Evolutionary conservation across 768 basidiomycete species (phyloP).

Genomic region (Suillus bovinus): DNA sequence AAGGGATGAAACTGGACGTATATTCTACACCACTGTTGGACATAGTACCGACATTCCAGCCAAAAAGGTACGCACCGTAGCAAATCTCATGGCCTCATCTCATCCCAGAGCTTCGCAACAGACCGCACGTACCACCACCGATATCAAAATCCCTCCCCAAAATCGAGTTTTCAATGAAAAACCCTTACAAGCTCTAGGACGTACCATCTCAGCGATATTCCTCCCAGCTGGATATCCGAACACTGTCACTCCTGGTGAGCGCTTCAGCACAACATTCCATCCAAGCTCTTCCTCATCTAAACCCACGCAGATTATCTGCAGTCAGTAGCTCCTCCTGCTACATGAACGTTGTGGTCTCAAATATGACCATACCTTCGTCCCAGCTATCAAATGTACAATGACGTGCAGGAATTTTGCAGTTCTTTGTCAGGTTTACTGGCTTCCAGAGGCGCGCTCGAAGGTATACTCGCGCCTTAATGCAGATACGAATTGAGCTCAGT

Average conservation of each 20-base stretch:
- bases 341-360: conserved; percentile 11
- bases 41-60: not conserved
- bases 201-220: conserved; percentile 36
- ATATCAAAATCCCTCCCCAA: not conserved
- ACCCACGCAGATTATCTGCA: conserved; percentile 47
- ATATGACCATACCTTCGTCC: not conserved
- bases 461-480: conserved; percentile 30
- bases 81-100: not conserved
- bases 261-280: not conserved
- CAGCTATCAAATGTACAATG: conserved; percentile 69
- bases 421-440: conserved; percentile 63
- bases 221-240: conserved; percentile 63
- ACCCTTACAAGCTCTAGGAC: not conserved
- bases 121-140: not conserved
- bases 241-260: conserved; percentile 58
- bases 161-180: not conserved
- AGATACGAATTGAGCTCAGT: not conserved
- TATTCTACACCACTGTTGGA: conserved; percentile 1
- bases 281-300: not conserved
- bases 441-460: conserved; percentile 68
- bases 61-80: not conserved
- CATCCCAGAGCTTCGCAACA: not conserved
- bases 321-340: conserved; percentile 33
- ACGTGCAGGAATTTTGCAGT: conserved; percentile 69
- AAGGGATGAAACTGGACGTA: conserved; percentile 3